Conservation (phyloP, 331 rosid genomes). For the Quercus tomentella region DNA sequence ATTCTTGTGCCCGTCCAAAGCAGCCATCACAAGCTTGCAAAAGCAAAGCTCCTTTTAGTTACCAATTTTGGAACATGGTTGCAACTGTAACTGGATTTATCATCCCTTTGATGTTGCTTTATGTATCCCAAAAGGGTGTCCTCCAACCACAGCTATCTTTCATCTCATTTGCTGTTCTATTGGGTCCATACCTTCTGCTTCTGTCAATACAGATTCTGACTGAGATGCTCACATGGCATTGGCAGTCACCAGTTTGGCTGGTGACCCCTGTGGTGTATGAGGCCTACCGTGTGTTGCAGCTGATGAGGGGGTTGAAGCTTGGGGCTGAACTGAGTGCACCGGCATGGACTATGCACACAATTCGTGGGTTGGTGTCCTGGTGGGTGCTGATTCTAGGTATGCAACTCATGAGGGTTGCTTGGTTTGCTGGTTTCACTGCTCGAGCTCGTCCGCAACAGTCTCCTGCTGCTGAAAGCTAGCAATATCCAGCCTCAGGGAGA, state of each 20-base stretch:
- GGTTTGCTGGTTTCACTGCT: constrained; percentile 81
- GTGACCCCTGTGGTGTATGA: constrained; percentile 80
- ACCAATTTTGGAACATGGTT: constrained; percentile 82
- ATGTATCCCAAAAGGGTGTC: constrained; percentile 60
- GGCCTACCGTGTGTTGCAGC: constrained; percentile 84
- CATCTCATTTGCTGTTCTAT: constrained; percentile 63
- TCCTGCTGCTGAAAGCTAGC: constrained; percentile 28
- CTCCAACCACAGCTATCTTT: constrained; percentile 65
- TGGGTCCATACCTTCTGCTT: constrained; percentile 81
- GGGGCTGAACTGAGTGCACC: constrained; percentile 78
- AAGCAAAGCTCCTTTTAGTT: constrained; percentile 81
- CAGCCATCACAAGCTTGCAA: constrained; percentile 35
- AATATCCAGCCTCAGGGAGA: not conserved
- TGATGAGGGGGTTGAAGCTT: constrained; percentile 87
- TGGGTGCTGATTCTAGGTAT: constrained; percentile 87
- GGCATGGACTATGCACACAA: constrained; percentile 71
- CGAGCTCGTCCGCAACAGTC: constrained; percentile 28
- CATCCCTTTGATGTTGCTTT: constrained; percentile 50
- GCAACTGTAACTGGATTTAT: constrained; percentile 69
- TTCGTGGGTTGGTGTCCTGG: constrained; percentile 84
- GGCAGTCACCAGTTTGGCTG: constrained; percentile 96
- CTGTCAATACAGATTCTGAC: constrained; percentile 75
- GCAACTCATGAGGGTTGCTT: constrained; percentile 97
- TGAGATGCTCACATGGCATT: constrained; percentile 84
- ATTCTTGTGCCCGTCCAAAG: constrained; percentile 66